Conservation (phyloP, 352 stramenopile genomes). For the Phytopythium ostracodes region DNA sequence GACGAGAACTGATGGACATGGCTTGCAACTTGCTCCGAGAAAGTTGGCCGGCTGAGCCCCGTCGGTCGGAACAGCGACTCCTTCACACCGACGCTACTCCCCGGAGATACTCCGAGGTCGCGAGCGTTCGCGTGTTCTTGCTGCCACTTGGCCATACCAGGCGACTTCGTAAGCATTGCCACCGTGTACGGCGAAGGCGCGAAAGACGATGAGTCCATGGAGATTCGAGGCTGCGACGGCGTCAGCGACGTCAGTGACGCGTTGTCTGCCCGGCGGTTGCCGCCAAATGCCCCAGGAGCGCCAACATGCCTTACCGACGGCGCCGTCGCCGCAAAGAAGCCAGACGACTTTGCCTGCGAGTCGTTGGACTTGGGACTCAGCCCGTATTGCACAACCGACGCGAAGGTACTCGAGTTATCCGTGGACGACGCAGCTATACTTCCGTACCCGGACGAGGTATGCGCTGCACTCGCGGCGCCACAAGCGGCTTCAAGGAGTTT, state of each 20-base stretch:
- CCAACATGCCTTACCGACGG: not conserved
- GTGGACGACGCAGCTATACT: slow-evolving; percentile 9
- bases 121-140: slow-evolving; percentile 8
- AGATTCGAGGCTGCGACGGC: slow-evolving; percentile 22
- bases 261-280: slow-evolving; percentile 17
- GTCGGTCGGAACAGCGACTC: slow-evolving; percentile 28
- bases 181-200: slow-evolving; percentile 5
- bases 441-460: not conserved
- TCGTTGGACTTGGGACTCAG: slow-evolving; percentile 15
- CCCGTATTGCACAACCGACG: slow-evolving; percentile 13
- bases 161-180: slow-evolving; percentile 1
- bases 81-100: slow-evolving; percentile 25
- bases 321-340: slow-evolving; percentile 7
- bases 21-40: slow-evolving; percentile 16
- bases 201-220: slow-evolving; percentile 8
- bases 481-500: not conserved
- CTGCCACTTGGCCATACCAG: slow-evolving; percentile 11
- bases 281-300: not conserved
- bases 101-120: slow-evolving; percentile 13
- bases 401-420: not conserved
- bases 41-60: slow-evolving; percentile 9
- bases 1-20: slow-evolving; percentile 37
- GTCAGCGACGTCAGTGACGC: slow-evolving; percentile 16
- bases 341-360: slow-evolving; percentile 6
- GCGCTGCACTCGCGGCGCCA: not conserved